Evolutionary conservation across 2,329 filamentous ascomycete genomes (phyloP), one percentile per base, ranked within the genome.

Genomic region (Aspergillus japonicus): DNA sequence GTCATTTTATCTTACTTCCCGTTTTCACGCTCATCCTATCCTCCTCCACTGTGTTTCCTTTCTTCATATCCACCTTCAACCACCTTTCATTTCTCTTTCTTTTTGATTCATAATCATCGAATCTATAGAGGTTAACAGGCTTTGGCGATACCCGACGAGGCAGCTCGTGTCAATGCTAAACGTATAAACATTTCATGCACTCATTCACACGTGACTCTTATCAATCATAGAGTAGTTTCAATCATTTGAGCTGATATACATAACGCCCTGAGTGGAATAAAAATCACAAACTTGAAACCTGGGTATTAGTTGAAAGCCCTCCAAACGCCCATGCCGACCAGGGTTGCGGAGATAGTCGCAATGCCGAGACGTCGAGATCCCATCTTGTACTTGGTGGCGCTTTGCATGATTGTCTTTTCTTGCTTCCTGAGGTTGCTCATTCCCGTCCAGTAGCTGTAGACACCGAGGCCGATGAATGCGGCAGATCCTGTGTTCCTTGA

Each of bases 391-490:
- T 86, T 82, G 26, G 88, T 89, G 50, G 85, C 85, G 77, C 88
- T 90, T 71, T 84, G 81, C 60, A 91, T 76, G 62, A 93, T 91
- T 61, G 70, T 68, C 55, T 73, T 69, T 62, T 84, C 82, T 72
- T 91, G 88, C 67, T 82, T 81, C 67, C 87, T 83, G 31, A 95
- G 84, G 74, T 93, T 89, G 54, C 81, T 80, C 75, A 87, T 89
- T 59, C 91, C 91, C 3, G 89, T 90, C 62, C 87, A 80, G 77
- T 92, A 93, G 74, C 87, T 92, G 77, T 93, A 95, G 1, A 82
- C 87, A 3, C 87, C 90, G 16, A 94, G 84, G 1, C 89, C 89
- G 58, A 91, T 80, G 64, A 95, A 92, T 1, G 90, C 89, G 44
- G 87, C 83, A 69, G 89, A 88, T 49, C 90, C 90, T 93, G 24